Evolutionary conservation across 192 early-diverging fungal species (phyloP).

Genomic region (Dissophora ornata): DNA sequence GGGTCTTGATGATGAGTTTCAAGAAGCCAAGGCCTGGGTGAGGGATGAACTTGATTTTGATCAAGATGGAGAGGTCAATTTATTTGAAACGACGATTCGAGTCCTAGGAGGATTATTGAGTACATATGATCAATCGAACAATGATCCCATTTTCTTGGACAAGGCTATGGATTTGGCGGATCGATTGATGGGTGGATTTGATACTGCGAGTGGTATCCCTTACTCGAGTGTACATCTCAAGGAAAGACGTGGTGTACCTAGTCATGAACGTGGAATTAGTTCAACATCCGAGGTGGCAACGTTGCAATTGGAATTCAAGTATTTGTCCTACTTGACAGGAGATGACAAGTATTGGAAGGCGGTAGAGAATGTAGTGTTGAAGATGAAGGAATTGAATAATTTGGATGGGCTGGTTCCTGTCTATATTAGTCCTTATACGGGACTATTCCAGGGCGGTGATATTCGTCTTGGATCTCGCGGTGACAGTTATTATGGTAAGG

Average conservation of each 20-base stretch:
- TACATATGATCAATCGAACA: slow-evolving; percentile 71
- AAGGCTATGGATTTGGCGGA: slow-evolving; percentile 76
- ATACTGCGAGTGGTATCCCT: slow-evolving; percentile 69
- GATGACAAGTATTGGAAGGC: slow-evolving; percentile 73
- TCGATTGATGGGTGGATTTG: slow-evolving; percentile 67
- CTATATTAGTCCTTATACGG: slow-evolving; percentile 66
- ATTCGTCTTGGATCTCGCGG: slow-evolving; percentile 73
- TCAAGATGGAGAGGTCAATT: slow-evolving; percentile 70
- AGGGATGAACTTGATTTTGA: slow-evolving; percentile 71
- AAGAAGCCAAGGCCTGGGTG: slow-evolving; percentile 75
- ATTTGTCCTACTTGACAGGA: slow-evolving; percentile 72
- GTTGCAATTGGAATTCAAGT: slow-evolving; percentile 81
- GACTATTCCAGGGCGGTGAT: slow-evolving; percentile 57
- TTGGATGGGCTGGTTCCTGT: slow-evolving; percentile 81
- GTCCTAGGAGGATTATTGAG: slow-evolving; percentile 82
- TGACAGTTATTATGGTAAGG: slow-evolving; percentile 88
- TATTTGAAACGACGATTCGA: slow-evolving; percentile 83
- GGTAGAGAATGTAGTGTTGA: slow-evolving; percentile 71
- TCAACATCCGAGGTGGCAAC: slow-evolving; percentile 74
- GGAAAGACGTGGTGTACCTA: slow-evolving; percentile 33
- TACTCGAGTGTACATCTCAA: slow-evolving; percentile 60
- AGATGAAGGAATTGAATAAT: slow-evolving; percentile 57
- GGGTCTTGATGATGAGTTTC: slow-evolving; percentile 80
- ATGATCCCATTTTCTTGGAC: slow-evolving; percentile 65
- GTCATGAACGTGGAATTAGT: slow-evolving; percentile 45